Evolutionary conservation across 371 early-diverging fungal genomes (phyloP), one percentile per base, ranked within the genome.

Genomic region (Mucor racemosus): DNA sequence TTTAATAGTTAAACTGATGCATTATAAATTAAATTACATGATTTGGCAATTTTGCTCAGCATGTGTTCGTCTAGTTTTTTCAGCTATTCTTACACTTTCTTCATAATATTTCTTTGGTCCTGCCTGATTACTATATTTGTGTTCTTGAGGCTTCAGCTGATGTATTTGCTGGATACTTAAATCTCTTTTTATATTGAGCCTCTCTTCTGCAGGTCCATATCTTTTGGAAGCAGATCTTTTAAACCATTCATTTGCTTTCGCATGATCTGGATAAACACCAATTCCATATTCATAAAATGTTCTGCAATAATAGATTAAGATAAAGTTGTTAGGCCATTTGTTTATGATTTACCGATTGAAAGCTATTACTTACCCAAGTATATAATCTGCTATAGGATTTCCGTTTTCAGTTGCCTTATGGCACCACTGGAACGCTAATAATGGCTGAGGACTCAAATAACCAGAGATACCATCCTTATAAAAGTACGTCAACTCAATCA

Each of bases 351-450:
- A 10, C 5, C 10, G 5, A 4, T 41, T 8, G n/a, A 19, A 6
- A n/a, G 21, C 1, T n/a, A 21, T 10, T 36, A 19, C 34, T 63
- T 78, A 82, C 83, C 83, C 83, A 39, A 82, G 38, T 7, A 61
- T 65, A 64, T 73, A 82, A 56, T 80, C 78, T 3, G 83, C 83
- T 19, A 68, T 55, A 56, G 63, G 67, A 36, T 71, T 60, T 0
- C 77, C 80, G 11, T 68, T 65, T 26, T 74, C 75, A 26, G 83
- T 71, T 19, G 77, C 78, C 7, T 72, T 60, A 11, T 70, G 60
- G 44, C 83, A 82, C 83, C 83, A 82, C 40, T 74, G 72, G 60
- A 69, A 74, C 0, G 83, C 80, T 10, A 69, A 41, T 5, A 65
- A 62, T 7, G 75, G 69, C 40, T 74, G 73, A 19, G 76, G 64